Evolutionary conservation across 2,329 filamentous ascomycete species (phyloP).

Genomic region (Arthrobotrys conoides): DNA sequence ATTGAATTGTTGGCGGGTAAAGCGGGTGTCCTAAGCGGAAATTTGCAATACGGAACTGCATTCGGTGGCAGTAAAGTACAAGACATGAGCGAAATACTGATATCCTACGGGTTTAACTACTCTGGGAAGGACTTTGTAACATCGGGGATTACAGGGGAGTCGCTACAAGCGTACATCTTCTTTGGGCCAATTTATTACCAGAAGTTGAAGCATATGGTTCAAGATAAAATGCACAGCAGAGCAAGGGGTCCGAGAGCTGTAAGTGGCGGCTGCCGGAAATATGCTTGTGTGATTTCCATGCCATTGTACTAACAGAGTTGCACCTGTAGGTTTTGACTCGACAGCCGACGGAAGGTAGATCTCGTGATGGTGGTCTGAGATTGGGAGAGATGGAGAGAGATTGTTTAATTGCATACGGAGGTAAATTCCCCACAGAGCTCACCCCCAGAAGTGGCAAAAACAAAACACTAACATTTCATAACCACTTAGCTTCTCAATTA

Average conservation of each 20-base stretch:
- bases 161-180: slow-evolving; percentile 95
- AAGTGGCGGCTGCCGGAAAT: slow-evolving; percentile 26
- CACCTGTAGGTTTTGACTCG: slow-evolving; percentile 79
- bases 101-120: slow-evolving; percentile 93
- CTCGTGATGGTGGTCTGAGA: slow-evolving; percentile 89
- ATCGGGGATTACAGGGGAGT: slow-evolving; percentile 92
- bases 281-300: not conserved
- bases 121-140: slow-evolving; percentile 98
- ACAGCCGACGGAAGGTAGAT: slow-evolving; percentile 95
- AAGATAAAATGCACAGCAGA: slow-evolving; percentile 99
- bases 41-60: slow-evolving; percentile 88
- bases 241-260: slow-evolving; percentile 85
- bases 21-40: slow-evolving; percentile 86
- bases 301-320: not conserved
- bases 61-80: slow-evolving; percentile 88
- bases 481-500: slow-evolving; percentile 79
- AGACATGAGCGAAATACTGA: slow-evolving; percentile 87
- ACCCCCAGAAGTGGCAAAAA: not conserved
- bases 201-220: slow-evolving; percentile 99
- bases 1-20: slow-evolving; percentile 95
- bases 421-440: slow-evolving; percentile 30
- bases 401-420: slow-evolving; percentile 94
- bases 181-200: slow-evolving; percentile 99
- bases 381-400: slow-evolving; percentile 99
- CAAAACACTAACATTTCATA: slow-evolving; percentile 15